These are phyloP conservation scores for Dalechampia spathulata DNA, from an alignment of 441 rosid species.

Conservation along the genomic window DNA sequence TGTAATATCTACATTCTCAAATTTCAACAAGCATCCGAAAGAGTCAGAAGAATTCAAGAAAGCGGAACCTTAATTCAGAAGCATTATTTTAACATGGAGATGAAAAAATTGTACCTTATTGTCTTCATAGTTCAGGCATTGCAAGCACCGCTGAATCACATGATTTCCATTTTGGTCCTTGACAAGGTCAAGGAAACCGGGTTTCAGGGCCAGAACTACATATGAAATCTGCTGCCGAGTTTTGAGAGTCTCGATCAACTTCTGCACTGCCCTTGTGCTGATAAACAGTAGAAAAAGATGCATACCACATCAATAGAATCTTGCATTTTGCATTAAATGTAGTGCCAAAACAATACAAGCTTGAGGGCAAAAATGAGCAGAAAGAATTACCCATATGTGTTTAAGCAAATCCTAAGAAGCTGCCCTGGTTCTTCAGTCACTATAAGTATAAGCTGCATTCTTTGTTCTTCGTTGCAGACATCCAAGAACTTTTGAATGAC, in stretches of 20 bases:
- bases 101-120: constrained; percentile 38
- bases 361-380: not conserved
- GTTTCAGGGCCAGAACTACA: constrained; percentile 43
- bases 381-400: constrained; percentile 64
- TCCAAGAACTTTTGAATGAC: constrained; percentile 70
- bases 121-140: constrained; percentile 42
- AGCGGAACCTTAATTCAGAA: not conserved
- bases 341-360: not conserved
- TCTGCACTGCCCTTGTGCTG: constrained; percentile 86
- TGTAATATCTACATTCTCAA: not conserved
- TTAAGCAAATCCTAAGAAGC: constrained; percentile 54
- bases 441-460: constrained; percentile 33
- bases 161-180: constrained; percentile 79
- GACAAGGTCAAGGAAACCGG: constrained; percentile 57
- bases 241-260: constrained; percentile 59
- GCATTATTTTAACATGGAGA: not conserved
- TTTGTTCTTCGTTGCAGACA: constrained; percentile 55
- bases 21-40: not conserved
- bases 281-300: constrained; percentile 8
- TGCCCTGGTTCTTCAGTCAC: constrained; percentile 43
- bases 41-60: not conserved
- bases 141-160: constrained; percentile 75
- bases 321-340: not conserved
- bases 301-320: not conserved
- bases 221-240: constrained; percentile 50